These are phyloP conservation scores for baker's yeast (Saccharomyces cerevisiae) DNA, from an alignment of 805 yeast species.

Conservation along the genomic window DNA sequence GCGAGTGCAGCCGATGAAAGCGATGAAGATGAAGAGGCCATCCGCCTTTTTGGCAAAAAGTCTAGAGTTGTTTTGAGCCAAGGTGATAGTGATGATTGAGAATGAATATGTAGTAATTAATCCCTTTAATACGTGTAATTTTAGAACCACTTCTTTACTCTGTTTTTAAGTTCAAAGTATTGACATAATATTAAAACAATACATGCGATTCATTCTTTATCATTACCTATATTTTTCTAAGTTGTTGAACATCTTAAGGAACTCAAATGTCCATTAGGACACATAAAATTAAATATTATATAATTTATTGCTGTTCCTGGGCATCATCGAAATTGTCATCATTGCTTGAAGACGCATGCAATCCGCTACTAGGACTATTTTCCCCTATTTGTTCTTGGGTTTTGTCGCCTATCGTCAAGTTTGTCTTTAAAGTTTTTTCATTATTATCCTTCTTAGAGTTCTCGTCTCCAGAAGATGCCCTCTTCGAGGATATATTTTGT, in stretches of 20 bases:
- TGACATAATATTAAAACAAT: no score
- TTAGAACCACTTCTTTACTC: no score
- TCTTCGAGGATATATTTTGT: neutral
- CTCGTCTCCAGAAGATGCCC: neutral
- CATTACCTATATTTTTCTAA: no score
- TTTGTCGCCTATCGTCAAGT: neutral
- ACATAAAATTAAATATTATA: constrained; percentile 1
- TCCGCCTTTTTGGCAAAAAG: constrained; percentile 1
- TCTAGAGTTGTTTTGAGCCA: constrained; percentile 1
- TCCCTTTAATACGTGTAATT: neutral
- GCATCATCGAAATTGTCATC: constrained; percentile 16
- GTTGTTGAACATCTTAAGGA: neutral
- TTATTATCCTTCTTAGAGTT: neutral
- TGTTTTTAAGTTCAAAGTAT: no score
- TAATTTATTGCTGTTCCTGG: constrained; percentile 8
- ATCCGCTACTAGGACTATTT: neutral
- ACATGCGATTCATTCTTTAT: no score
- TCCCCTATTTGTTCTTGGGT: neutral
- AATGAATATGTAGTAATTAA: neutral
- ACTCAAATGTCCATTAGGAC: neutral
- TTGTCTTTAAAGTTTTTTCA: neutral
- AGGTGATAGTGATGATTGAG: constrained; percentile 1
- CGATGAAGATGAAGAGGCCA: constrained; percentile 2
- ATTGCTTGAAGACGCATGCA: constrained; percentile 1
- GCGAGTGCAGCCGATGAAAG: neutral